Conservation (phyloP, 1,284 basidiomycete species). For the Trametes sp. region DNA sequence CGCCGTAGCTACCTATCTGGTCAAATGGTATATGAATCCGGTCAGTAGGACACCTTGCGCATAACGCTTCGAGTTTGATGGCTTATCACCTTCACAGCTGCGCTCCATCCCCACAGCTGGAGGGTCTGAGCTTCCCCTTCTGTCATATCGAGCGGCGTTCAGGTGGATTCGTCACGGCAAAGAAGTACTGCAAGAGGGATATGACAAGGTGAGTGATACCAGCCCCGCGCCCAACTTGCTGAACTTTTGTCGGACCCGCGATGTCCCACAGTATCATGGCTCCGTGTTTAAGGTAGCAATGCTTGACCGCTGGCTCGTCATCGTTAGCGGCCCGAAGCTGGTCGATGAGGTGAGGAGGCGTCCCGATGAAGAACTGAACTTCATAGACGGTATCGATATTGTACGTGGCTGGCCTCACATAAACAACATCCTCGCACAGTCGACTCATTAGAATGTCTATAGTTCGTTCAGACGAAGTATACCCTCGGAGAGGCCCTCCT, state of each 20-base stretch:
- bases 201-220: conserved; percentile 27
- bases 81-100: conserved; percentile 14
- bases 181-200: conserved; percentile 34
- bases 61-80: too few relatives aligned
- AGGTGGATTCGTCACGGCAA: conserved; percentile 29
- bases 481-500: conserved; percentile 10
- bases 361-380: conserved; percentile 48
- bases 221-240: too few relatives aligned
- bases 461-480: conserved; percentile 15
- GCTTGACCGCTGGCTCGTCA: conserved; percentile 48
- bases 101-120: conserved; percentile 41
- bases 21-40: not conserved
- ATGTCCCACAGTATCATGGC: conserved; percentile 42
- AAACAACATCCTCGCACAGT: not conserved
- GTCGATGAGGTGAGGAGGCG: conserved; percentile 52
- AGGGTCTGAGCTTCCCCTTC: conserved; percentile 31
- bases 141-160: conserved; percentile 38
- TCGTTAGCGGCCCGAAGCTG: conserved; percentile 44
- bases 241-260: too few relatives aligned
- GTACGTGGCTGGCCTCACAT: conserved; percentile 1
- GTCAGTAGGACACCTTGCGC: not conserved
- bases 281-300: conserved; percentile 51
- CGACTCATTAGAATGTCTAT: not conserved
- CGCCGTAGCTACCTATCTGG: not conserved
- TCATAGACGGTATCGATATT: conserved; percentile 43